Evolutionary conservation across 768 basidiomycete species (phyloP), one percentile per base, ranked within the genome.

Genomic region (Cyathus striatus): DNA sequence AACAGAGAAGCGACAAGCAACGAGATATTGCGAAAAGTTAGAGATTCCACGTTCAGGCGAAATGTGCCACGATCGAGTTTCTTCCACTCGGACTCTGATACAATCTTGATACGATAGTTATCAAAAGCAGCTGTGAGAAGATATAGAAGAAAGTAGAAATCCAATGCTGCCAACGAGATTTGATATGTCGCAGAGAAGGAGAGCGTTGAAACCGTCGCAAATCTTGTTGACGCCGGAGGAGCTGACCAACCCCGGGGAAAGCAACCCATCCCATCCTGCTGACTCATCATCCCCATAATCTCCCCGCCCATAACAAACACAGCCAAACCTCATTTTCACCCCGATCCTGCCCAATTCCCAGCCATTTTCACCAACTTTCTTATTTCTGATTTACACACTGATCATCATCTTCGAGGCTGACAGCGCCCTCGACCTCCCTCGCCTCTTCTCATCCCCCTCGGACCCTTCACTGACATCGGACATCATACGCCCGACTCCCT

Each of bases 1-100:
- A 42, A 42, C 17, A 23, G 37, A 43, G 43, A 45, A 51, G 42
- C 42, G 17, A 33, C 23, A 38, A 44, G 39, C 36, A 22, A 24
- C 33, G 14, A 36, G 42, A 43, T 43, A 35, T 18, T 23, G 9
- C 24, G 32, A 27, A 27, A 23, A 27, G 10, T 27, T n/a, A 16
- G 25, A 3, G 26, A 20, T 49, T 45, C 49, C 46, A 53, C 40
- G 44, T 34, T 43, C 16, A 42, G 45, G 5, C 14, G 17, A 35
- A 30, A 25, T 22, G 35, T 47, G 13, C 34, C 49, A 48, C 51
- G 49, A 30, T 46, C 42, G 42, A 52, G 39, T 40, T 20, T 16
- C 46, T 10, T 10, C n/a, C n/a, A n/a, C 26, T 53, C 47, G 49
- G 39, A 44, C 42, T 43, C 44, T 41, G 52, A 53, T 48, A 27